Base-by-base conservation (phyloP, 2,329 filamentous ascomycete species). In the Ascochyta fabae region DNA sequence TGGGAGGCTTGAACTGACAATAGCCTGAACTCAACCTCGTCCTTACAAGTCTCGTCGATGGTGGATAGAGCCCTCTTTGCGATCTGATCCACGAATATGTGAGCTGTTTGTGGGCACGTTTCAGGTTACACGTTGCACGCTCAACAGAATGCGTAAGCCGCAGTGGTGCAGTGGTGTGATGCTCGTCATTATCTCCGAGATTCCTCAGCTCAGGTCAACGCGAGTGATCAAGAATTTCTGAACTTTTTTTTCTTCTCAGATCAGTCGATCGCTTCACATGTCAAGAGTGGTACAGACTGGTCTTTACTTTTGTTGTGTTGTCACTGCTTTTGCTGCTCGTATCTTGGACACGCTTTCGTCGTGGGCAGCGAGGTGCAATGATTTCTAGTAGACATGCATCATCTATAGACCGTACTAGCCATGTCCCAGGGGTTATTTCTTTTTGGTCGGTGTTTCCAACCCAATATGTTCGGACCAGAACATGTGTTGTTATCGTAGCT, bases 141-240 rank as follows among this genome's bases (percentile, higher is more conserved):
- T 53, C 48, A 53, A 53, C 44, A 48, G 22, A 46, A 45, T n/a
- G 19, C 23, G 39, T 48, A 23, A 42, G 43, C 31, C 40, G 43
- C 50, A n/a, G 49, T 51, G 47, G 47, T 47, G 40, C 38, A 48
- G 58, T 60, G 58, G 58, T 54, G 58, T 62, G 59, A 61, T 58
- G 24, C 39, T 51, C 48, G 39, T 47, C 47, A 35, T 27, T 36
- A 54, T 53, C 43, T 53, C 57, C 57, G 53, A 57, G 38, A 27
- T 45, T 50, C 36, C 33, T 46, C 50, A 45, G 46, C 38, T 24
- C 39, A 27, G 23, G 36, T 39, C 19, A 12, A 23, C 2, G n/a
- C 39, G 19, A 16, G 26, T 23, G 27, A 34, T 8, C 15, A 12
- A 16, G 13, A 26, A 35, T 10, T 4, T 3, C 5, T 3, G 1